Percentiles rank a stretch among this genome's conserved stretches.
These are phyloP conservation scores for Antarctomyces pellizariae DNA, from an alignment of 495 filamentous ascomycete genomes.

Conservation along the genomic window DNA sequence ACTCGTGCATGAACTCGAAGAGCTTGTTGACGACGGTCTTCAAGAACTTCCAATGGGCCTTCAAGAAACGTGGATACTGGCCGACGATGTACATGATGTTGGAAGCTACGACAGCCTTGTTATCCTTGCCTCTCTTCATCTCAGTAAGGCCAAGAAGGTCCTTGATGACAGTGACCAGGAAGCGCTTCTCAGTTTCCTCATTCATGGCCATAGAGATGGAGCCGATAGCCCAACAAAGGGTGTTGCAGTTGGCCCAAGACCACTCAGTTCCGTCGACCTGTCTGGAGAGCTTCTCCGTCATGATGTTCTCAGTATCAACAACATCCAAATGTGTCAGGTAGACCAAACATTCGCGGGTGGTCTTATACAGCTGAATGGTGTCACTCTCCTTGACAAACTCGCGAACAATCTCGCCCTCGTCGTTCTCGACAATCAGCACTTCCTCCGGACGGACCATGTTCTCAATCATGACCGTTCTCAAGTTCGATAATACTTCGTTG, in stretches of 20 bases:
- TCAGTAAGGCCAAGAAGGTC: conserved; percentile 94
- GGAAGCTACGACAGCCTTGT: conserved; percentile 95
- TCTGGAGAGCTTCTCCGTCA: conserved; percentile 90
- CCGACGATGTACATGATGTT: conserved; percentile 99
- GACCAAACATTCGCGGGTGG: conserved; percentile 87
- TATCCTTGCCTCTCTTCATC: conserved; percentile 98
- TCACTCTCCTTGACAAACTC: conserved; percentile 99
- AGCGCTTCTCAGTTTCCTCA: conserved; percentile 95
- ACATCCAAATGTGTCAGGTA: conserved; percentile 97
- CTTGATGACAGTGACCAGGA: conserved; percentile 95
- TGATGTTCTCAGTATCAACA: conserved; percentile 89
- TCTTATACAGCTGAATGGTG: conserved; percentile 98
- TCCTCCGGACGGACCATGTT: conserved; percentile 98
- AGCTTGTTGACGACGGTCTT: conserved; percentile 99
- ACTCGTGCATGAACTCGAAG: conserved; percentile 99
- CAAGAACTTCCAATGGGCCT: conserved; percentile 98
- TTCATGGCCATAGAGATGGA: conserved; percentile 98
- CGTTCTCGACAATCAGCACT: conserved; percentile 97
- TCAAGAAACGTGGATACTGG: conserved; percentile 92
- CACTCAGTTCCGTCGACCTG: conserved; percentile 91
- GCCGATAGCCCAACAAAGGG: conserved; percentile 96
- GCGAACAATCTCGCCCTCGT: conserved; percentile 95
- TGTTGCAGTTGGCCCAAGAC: conserved; percentile 99
- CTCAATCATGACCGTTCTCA: conserved; percentile 96
- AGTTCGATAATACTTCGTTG: conserved; percentile 72